These are phyloP conservation scores for Dictyophora rubrovolvata DNA, from an alignment of 768 basidiomycete genomes.

Conservation along the genomic window DNA sequence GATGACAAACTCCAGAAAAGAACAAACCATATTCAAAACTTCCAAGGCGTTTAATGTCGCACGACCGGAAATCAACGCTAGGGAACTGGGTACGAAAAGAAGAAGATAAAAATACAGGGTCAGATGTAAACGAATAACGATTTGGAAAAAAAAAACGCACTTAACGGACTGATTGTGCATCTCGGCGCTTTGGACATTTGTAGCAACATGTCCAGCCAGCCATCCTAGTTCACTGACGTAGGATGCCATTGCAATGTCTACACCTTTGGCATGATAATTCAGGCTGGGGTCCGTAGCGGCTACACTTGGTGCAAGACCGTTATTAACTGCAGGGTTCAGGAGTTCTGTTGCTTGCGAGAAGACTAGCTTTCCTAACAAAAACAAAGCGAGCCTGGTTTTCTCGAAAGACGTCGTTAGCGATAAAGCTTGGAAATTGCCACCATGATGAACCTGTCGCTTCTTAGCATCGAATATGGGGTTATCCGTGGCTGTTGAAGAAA, in stretches of 20 bases:
- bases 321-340: slow-evolving; percentile 73
- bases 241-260: slow-evolving; percentile 76
- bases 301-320: slow-evolving; percentile 71
- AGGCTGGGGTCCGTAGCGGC: slow-evolving; percentile 72
- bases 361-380: slow-evolving; percentile 59
- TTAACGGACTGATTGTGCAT: slow-evolving; percentile 92
- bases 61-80: slow-evolving; percentile 76
- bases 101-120: neutral
- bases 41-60: slow-evolving; percentile 72
- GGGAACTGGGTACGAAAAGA: slow-evolving; percentile 40
- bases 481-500: slow-evolving; percentile 57
- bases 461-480: slow-evolving; percentile 73
- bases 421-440: slow-evolving; percentile 88
- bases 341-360: slow-evolving; percentile 65
- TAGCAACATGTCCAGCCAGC: slow-evolving; percentile 75
- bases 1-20: neutral
- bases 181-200: slow-evolving; percentile 78
- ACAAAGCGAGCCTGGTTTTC: slow-evolving; percentile 65
- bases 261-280: slow-evolving; percentile 74
- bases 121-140: neutral
- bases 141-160: slow-evolving; percentile 30
- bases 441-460: slow-evolving; percentile 59
- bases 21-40: slow-evolving; percentile 46
- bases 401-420: slow-evolving; percentile 82
- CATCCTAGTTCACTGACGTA: slow-evolving; percentile 76